Evolutionary conservation across 2,329 filamentous ascomycete species (phyloP), one percentile per base, ranked within the genome.

Genomic region (Phialocephala sp.): DNA sequence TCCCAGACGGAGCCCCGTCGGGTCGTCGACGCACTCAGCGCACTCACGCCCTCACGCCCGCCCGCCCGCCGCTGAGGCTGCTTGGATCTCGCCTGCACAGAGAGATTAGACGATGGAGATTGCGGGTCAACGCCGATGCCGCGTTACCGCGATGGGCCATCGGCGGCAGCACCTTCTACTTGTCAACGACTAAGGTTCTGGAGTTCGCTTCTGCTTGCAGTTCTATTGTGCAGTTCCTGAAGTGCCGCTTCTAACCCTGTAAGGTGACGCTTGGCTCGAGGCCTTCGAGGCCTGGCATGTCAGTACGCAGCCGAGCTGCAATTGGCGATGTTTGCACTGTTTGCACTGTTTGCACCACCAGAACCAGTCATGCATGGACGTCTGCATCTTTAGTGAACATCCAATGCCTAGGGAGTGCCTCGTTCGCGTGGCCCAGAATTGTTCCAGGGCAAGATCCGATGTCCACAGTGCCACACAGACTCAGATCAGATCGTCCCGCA

Each of bases 301-400:
- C 9, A 54, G 22, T 52, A 12, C 12, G 47, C 22, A 15, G 22
- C n/a, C 4, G 15, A 50, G n/a, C 45, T 22, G n/a, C 12, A 50
- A n/a, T 50, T 50, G 22, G 45, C 22, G 45, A 22, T 50, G 45
- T 27, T 50, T 22, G n/a, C 22, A 27, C 41, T n/a, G n/a, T n/a
- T n/a, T n/a, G n/a, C n/a, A n/a, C n/a, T n/a, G 43, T 12, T 22
- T 1, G 6, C 27, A 32, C 27, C 6, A 32, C 27, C 27, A 32
- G 27, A 1, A 15, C 50, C 12, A 35, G 50, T 9, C 37, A 14
- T 45, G 52, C 50, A 62, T 56, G 39, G 56, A 57, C 59, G 37
- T 50, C 59, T 60, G 45, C 50, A 61, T n/a, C 47, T 47, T 39
- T 32, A 54, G 24, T 54, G 14, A 35, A 32, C 6, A 12, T 35